Evolutionary conservation across 139 green algal species (phyloP), one percentile per base, ranked within the genome.

Genomic region (Coelastrella sp.): DNA sequence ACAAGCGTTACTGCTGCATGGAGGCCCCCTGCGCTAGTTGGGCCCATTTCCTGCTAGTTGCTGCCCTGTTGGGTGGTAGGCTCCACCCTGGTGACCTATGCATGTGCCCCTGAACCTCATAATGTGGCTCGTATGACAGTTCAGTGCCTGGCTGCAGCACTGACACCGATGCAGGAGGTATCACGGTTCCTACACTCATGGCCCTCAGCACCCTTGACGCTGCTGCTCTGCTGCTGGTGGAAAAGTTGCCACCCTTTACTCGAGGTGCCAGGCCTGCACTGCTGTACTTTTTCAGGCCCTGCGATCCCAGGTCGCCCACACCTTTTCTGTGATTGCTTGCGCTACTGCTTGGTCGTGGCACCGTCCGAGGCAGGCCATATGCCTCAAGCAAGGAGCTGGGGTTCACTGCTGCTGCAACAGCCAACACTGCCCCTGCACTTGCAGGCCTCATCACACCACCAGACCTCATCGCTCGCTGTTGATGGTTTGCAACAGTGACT

Each of bases 61-160:
- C 84, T n/a, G 59, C 58, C 20, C 84, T 80, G 49, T 88, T 88
- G 49, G 68, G 84, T 58, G 84, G 84, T 68, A 88, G 22, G 7
- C 19, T 65, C 84, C 66, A 80, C 8, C n/a, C 66, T 58, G 84
- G 84, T 24, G 84, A 57, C 84, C 27, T 88, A 56, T 88, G 84
- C 84, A 88, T 88, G 49, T 88, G 84, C 6, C 66, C 84, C 25
- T 59, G 84, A 17, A 80, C 66, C 56, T 88, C 84, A 57, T 66
- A 68, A 7, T 80, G 66, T 6, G 68, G 84, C 17, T 88, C 84
- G 57, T 88, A 88, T 49, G 56, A 22, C 70, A 88, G 84, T 49
- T 88, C 84, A 88, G 49, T 80, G 68, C 68, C 49, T 24, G 81
- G 82, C 82, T 87, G 82, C 65, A 87, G 4, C 59, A 86, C 82